phyloP scores from a whole-genome alignment of 2,329 filamentous ascomycete genomes.

The Ascochyta pisi region DNA sequence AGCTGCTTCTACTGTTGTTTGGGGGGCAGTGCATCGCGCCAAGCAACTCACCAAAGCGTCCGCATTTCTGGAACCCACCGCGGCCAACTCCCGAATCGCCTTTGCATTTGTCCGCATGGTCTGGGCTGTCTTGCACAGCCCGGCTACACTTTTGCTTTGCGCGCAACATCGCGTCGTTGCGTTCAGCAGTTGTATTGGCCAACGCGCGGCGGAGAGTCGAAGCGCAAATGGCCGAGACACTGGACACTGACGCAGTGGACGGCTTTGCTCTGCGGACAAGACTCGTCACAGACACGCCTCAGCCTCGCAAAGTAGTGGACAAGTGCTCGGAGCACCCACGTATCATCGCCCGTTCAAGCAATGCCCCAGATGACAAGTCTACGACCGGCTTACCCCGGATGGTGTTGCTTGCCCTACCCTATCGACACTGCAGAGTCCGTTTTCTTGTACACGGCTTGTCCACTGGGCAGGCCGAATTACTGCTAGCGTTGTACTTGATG shows the following conservation, averaged over 20 bases:
- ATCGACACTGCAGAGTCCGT: conserved; percentile 7
- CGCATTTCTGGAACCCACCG: conserved; percentile 20
- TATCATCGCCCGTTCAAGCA: conserved; percentile 1
- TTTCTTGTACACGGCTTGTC: conserved; percentile 9
- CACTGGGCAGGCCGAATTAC: conserved; percentile 19
- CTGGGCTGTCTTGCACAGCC: conserved; percentile 19
- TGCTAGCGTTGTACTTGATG: neutral
- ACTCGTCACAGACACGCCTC: conserved; percentile 23
- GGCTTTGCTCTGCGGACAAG: conserved; percentile 4
- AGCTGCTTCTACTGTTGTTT: conserved; percentile 6
- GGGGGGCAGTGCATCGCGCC: conserved; percentile 24
- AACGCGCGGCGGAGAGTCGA: conserved; percentile 21
- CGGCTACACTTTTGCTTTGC: conserved; percentile 4
- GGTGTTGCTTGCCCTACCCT: conserved; percentile 10
- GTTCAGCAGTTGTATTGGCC: conserved; percentile 10
- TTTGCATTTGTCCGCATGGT: conserved; percentile 5
- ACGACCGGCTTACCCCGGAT: conserved; percentile 20
- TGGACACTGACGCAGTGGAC: conserved; percentile 11
- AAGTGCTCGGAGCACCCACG: conserved; percentile 16
- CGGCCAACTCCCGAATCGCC: neutral
- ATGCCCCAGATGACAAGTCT: conserved; percentile 8
- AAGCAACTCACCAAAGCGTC: conserved; percentile 24
- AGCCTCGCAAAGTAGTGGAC: conserved; percentile 30
- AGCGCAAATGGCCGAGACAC: conserved; percentile 19
- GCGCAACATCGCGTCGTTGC: conserved; percentile 7